Percentiles rank a stretch among this genome's conserved stretches.
Evolutionary conservation across 345 rosid species (phyloP).

Genomic region (Melaleuca alternifolia): DNA sequence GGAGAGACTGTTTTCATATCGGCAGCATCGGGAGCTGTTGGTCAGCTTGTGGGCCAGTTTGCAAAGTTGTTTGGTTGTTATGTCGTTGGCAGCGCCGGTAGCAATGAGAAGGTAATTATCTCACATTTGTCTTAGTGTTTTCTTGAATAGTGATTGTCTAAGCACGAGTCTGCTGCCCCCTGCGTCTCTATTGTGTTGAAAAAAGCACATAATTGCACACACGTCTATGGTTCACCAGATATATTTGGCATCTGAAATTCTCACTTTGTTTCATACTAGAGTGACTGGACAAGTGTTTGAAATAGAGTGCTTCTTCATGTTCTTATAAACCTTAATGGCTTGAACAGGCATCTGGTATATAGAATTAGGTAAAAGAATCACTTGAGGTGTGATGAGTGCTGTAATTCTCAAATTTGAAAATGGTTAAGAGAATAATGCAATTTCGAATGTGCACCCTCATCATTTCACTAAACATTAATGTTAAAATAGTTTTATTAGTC

Average conservation of each 20-base stretch:
- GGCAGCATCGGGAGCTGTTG: background rate
- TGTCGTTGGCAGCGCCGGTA: slow-evolving; percentile 6
- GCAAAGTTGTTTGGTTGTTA: slow-evolving; percentile 1
- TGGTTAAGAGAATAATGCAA: background rate
- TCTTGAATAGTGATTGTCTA: background rate
- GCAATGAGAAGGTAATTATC: slow-evolving; percentile 2
- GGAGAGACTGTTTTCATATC: background rate
- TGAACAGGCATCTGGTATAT: background rate
- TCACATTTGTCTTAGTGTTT: background rate
- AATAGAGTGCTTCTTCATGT: background rate
- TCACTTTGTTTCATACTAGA: background rate
- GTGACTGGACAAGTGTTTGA: background rate
- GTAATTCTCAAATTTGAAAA: background rate
- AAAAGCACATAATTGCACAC: background rate
- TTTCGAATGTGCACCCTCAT: background rate
- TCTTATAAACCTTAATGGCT: background rate
- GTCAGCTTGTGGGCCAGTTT: slow-evolving; percentile 4
- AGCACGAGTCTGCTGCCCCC: background rate
- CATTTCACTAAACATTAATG: background rate
- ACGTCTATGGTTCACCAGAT: background rate
- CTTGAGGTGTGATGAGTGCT: background rate
- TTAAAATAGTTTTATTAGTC: background rate
- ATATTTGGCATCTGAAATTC: background rate
- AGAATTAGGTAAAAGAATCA: background rate
- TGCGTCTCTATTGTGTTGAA: background rate